phyloP scores from a whole-genome alignment of 345 rosid species.

The Aquilaria yunnanensis region DNA sequence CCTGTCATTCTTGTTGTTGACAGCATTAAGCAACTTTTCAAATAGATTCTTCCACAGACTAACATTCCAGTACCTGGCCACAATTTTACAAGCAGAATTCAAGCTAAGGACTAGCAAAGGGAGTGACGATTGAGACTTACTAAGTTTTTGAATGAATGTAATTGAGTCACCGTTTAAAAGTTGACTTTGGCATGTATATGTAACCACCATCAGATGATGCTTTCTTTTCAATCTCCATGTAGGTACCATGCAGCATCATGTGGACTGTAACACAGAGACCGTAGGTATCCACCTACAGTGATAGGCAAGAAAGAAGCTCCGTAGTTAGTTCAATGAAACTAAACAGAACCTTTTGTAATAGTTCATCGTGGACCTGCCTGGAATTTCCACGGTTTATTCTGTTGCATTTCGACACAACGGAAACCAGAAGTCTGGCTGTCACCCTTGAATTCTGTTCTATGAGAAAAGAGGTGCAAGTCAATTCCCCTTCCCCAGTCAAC shows the following conservation, averaged over 20 bases:
- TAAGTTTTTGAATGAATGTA: neutral
- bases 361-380: conserved; percentile 43
- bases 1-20: conserved; percentile 28
- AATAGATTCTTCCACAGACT: conserved; percentile 74
- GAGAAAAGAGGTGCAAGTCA: conserved; percentile 73
- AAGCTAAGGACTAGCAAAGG: neutral
- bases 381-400: conserved; percentile 84
- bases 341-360: conserved; percentile 7
- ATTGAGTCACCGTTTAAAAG: conserved; percentile 56
- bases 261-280: conserved; percentile 82
- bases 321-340: conserved; percentile 6
- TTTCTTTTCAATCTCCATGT: conserved; percentile 64
- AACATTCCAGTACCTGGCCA: conserved; percentile 74
- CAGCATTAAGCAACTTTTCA: conserved; percentile 54
- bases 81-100: conserved; percentile 2
- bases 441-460: conserved; percentile 49
- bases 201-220: conserved; percentile 36
- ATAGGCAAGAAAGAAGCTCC: conserved; percentile 11
- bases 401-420: conserved; percentile 85
- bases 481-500: conserved; percentile 98
- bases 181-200: conserved; percentile 50
- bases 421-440: conserved; percentile 92
- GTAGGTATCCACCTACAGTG: conserved; percentile 67
- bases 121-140: neutral
- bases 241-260: conserved; percentile 76